A percentile compares a stretch with the other conserved stretches of the same genome.
Conservation (phyloP, 1,139 yeast species). For the Zygoascus hellenicus region DNA sequence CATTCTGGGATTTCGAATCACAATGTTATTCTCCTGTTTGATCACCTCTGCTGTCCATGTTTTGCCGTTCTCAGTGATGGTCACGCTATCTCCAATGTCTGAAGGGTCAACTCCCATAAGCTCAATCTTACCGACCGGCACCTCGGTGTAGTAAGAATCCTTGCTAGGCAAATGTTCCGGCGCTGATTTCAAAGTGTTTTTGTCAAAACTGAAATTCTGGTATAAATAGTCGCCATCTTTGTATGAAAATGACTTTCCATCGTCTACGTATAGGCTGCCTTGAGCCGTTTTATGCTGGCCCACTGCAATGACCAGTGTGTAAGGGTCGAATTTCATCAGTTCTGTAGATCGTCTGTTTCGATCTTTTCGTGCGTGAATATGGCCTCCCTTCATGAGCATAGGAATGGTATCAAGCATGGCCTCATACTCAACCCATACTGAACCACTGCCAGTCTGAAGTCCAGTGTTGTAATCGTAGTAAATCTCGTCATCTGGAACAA, state of each 20-base stretch:
- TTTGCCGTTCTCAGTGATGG: constrained; percentile 36
- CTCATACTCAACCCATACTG: constrained; percentile 29
- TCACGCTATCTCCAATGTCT: constrained; percentile 21
- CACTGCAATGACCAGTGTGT: constrained; percentile 64
- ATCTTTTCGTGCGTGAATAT: constrained; percentile 59
- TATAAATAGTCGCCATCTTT: constrained; percentile 24
- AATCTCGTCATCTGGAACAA: constrained; percentile 51
- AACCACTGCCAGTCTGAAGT: constrained; percentile 36
- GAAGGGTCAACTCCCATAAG: constrained; percentile 40
- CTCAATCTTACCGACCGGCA: constrained; percentile 52
- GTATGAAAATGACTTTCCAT: constrained; percentile 71
- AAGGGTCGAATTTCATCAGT: constrained; percentile 78
- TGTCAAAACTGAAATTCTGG: constrained; percentile 24
- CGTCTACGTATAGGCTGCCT: constrained; percentile 69
- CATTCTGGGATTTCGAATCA: constrained; percentile 53
- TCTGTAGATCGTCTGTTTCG: constrained; percentile 75
- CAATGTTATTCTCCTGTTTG: constrained; percentile 17
- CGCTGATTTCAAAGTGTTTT: constrained; percentile 61
- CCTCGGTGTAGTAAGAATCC: constrained; percentile 13
- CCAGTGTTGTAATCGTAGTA: constrained; percentile 55
- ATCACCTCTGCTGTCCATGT: constrained; percentile 36
- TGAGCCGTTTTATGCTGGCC: constrained; percentile 43
- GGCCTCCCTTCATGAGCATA: constrained; percentile 70
- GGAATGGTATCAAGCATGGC: constrained; percentile 66
- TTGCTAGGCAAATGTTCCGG: constrained; percentile 10